Evolutionary conservation across 2,329 filamentous ascomycete species (phyloP), one percentile per base, ranked within the genome.

Genomic region (Alternaria panax): DNA sequence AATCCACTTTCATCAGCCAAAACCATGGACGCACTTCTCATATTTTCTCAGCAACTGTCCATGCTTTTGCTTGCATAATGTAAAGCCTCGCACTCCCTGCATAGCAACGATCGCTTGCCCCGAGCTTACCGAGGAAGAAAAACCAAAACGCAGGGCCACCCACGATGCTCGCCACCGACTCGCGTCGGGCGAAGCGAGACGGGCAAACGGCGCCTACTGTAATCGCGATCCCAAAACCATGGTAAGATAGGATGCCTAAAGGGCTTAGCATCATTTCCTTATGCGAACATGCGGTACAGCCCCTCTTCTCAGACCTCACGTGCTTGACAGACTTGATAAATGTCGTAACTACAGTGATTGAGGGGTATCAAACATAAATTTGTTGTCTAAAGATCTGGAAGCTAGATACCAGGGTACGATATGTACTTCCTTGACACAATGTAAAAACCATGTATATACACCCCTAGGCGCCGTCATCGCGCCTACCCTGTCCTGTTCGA

Each of bases 371-470:
- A 34, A 30, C 22, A 25, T 25, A 48, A 14, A 47, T 36, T 46
- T 36, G 30, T 30, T 34, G 12, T 34, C 45, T 48, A 48, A 14
- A 22, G 32, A 48, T 36, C 20, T 48, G 30, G 14, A 48, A 48
- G 34, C 45, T 34, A 34, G 8, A 22, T 25, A 36, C 22, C 28
- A 36, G 42, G 45, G 45, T 48, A 48, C 45, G 7, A 28, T 22
- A 24, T 48, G 45, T 48, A 28, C 45, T 34, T 22, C 14, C 20
- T 25, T 48, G 40, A 54, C 18, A 24, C 28, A 36, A 36, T 34
- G 25, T 38, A 51, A 30, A 48, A 18, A 34, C 51, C 40, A 22
- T 54, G 41, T 54, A 46, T 46, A 27, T 53, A 45, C 51, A 42
- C 36, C 24, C 48, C 41, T 16, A 46, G 22, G 51, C 51, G 41